Evolutionary conservation across 1,284 basidiomycete species (phyloP), one percentile per base, ranked within the genome.

Genomic region (Leccinum colubrinum): DNA sequence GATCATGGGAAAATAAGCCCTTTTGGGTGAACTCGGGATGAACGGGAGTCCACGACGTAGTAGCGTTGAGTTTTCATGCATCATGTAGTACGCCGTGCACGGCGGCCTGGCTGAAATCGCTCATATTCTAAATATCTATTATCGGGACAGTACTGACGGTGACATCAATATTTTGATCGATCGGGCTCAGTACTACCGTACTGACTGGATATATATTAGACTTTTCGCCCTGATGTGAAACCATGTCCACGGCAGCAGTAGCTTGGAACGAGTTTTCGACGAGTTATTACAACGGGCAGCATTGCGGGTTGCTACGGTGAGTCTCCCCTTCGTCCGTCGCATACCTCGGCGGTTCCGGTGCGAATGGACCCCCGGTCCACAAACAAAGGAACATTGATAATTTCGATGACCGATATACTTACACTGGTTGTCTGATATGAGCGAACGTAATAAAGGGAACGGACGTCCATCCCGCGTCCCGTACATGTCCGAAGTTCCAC

Each of bases 21-120:
- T 12, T n/a, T 46, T 64, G 65, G 65, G 56, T 41, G 33, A 35
- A 67, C 17, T 66, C 63, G 63, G 63, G 62, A 20, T 14, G 35
- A 27, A 64, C 15, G 15, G 25, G 14, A 33, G 15, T 17, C 41
- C 25, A 27, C 11, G 8, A 53, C 35, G 56, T 15, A n/a, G 27
- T 46, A 8, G 4, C 20, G 12, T 22, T 20, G 20, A 22, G 46
- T 9, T 6, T 30, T 30, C 30, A 30, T 30, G 30, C 30, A 30
- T 30, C 30, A 30, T 30, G 1, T 30, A 30, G 39, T 35, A 35
- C 35, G 41, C n/a, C 41, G 4, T n/a, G 35, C 35, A 37, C 35
- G 14, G 35, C 35, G 41, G 41, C 39, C 20, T 54, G 39, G 48
- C 56, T 15, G 54, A 27, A 20, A n/a, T 58, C 51, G 43, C 27